phyloP scores from a whole-genome alignment of 768 basidiomycete species.

The Lactarius sanguifluus region DNA sequence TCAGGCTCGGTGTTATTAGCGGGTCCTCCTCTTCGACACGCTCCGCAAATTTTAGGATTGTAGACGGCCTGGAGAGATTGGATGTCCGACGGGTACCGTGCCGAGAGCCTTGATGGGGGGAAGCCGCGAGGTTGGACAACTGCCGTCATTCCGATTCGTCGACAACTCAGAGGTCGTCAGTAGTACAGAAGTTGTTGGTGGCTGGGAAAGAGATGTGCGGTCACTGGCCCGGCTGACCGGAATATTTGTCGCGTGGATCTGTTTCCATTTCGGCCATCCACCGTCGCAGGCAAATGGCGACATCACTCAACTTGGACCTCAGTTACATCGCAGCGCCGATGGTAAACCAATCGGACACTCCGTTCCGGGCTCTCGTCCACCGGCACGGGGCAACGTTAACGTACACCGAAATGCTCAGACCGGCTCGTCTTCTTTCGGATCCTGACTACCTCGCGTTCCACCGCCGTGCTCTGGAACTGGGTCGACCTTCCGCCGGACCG shows the following conservation, averaged over 20 bases:
- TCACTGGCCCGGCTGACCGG: neutral
- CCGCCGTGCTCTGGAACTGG: conserved; percentile 51
- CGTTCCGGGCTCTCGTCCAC: conserved; percentile 63
- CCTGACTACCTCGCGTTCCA: conserved; percentile 64
- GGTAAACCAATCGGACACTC: conserved; percentile 78
- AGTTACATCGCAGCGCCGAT: conserved; percentile 65
- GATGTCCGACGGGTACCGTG: no score
- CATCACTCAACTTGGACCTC: conserved; percentile 28
- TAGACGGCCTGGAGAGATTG: no score
- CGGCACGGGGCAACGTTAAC: conserved; percentile 63
- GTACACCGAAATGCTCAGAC: conserved; percentile 77
- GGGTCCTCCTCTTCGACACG: no score
- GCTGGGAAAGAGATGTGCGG: neutral
- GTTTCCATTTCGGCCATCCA: neutral
- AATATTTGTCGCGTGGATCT: neutral
- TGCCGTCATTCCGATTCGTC: no score
- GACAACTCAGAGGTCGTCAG: no score
- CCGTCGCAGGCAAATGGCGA: neutral
- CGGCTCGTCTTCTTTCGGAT: conserved; percentile 61
- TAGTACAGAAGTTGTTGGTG: no score
- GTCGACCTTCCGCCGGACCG: conserved; percentile 38
- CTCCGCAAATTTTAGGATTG: no score
- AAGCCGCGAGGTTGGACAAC: no score
- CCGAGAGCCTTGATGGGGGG: no score
- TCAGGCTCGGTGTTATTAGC: no score